These are phyloP conservation scores for Dalbergia oliveri DNA, from an alignment of 306 rosid genomes.

Conservation along the genomic window DNA sequence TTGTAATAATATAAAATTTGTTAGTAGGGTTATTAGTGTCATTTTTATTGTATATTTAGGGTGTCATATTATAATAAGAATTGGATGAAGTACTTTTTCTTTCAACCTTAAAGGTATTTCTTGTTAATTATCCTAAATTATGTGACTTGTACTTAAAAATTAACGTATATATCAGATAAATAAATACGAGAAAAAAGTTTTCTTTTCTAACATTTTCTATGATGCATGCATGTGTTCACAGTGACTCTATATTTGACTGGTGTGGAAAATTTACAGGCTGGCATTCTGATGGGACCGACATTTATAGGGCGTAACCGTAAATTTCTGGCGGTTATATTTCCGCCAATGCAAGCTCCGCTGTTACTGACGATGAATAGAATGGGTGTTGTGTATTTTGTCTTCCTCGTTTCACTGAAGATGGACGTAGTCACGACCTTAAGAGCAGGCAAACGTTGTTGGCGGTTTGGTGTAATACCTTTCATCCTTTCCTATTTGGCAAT, in stretches of 20 bases:
- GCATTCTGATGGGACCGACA: constrained; percentile 54
- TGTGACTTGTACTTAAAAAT: no score
- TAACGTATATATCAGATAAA: no score
- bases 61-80: no score
- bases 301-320: neutral
- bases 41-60: no score
- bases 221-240: neutral
- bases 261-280: constrained; percentile 36
- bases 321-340: neutral
- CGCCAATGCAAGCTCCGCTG: constrained; percentile 6
- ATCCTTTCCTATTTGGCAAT: neutral
- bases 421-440: constrained; percentile 32
- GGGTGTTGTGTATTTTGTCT: neutral
- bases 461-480: constrained; percentile 38
- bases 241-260: neutral
- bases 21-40: no score
- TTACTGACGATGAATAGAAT: neutral
- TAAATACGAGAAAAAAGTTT: no score
- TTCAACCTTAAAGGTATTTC: no score
- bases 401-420: constrained; percentile 36
- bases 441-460: constrained; percentile 44
- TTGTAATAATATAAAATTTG: no score
- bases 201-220: no score
- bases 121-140: no score
- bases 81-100: no score